Base-by-base conservation (phyloP, 1,284 basidiomycete species). In the Apiotrichum montevideense region DNA sequence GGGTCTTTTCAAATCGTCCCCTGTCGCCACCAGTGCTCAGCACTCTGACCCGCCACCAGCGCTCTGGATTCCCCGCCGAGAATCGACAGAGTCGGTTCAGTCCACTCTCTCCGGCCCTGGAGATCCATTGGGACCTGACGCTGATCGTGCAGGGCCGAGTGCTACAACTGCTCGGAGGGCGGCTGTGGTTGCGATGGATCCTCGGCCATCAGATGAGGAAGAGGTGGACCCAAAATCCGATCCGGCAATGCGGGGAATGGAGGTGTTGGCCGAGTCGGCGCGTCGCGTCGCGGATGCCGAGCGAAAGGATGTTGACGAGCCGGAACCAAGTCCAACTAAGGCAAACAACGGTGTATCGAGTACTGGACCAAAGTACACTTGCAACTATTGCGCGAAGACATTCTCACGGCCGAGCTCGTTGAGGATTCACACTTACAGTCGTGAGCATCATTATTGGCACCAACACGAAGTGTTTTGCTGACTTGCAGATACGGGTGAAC, bases 361-460 rank as follows among this genome's bases (percentile, higher is more conserved):
- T 43, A 61, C 57, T 3, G 71, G 72, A 11, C 73, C 73, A 1
- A 74, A 73, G 57, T 75, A 75, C 51, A 50, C 63, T 15, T 75
- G 73, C 57, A 57, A 61, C n/a, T 72, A 61, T 44, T 75, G 73
- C 51, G 66, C 65, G 9, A 75, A 75, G 57, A 69, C 67, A 3
- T 75, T 75, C 51, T 71, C 71, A 1, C 61, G 73, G 4, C 73
- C 73, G 6, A 70, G 68, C 51, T 71, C 70, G 29, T 51, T 75
- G 50, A 56, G 70, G 29, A 75, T 75, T 50, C 73, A 75, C 55
- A 73, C 68, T 2, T 73, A 73, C 57, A 71, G 69, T 51, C 73
- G 73, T 75, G 60, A 72, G 73, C 71, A 1, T 15, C 55, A 44
- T 32, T n/a, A 41, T 29, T 37, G 34, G 4, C 15, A 21, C 15